Percentiles rank a stretch among this genome's conserved stretches.
Evolutionary conservation across 176 grass and related monocot species (phyloP).

Genomic region (Phoenix dactylifera): DNA sequence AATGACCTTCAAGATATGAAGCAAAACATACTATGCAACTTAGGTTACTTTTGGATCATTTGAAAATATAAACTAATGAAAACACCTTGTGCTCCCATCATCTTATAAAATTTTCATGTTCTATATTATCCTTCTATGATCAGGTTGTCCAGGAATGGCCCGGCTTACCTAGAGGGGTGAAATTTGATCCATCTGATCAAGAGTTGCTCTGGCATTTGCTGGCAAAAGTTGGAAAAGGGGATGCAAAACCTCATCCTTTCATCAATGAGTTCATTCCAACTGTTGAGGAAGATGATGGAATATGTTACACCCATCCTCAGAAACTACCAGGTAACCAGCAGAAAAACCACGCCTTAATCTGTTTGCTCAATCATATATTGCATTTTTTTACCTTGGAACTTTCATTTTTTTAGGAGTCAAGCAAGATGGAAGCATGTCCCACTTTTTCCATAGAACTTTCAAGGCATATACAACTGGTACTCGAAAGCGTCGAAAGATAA

Average conservation of each 20-base stretch:
- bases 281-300: constrained; percentile 77
- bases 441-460: constrained; percentile 92
- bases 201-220: constrained; percentile 82
- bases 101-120: neutral
- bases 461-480: constrained; percentile 93
- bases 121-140: constrained; percentile 14
- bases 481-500: constrained; percentile 92
- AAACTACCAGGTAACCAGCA: constrained; percentile 62
- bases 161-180: constrained; percentile 92
- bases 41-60: too few relatives aligned
- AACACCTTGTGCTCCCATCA: too few relatives aligned
- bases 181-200: constrained; percentile 91
- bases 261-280: constrained; percentile 92
- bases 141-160: constrained; percentile 94
- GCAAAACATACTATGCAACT: too few relatives aligned
- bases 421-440: constrained; percentile 79
- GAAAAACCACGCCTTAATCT: neutral
- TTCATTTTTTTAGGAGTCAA: constrained; percentile 57
- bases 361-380: constrained; percentile 3
- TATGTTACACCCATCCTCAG: constrained; percentile 92
- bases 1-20: too few relatives aligned
- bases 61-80: too few relatives aligned
- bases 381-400: neutral
- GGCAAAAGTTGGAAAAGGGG: constrained; percentile 45
- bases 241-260: constrained; percentile 66